Conservation (phyloP, 2,329 filamentous ascomycete species). For the Ophiostoma ips region DNA sequence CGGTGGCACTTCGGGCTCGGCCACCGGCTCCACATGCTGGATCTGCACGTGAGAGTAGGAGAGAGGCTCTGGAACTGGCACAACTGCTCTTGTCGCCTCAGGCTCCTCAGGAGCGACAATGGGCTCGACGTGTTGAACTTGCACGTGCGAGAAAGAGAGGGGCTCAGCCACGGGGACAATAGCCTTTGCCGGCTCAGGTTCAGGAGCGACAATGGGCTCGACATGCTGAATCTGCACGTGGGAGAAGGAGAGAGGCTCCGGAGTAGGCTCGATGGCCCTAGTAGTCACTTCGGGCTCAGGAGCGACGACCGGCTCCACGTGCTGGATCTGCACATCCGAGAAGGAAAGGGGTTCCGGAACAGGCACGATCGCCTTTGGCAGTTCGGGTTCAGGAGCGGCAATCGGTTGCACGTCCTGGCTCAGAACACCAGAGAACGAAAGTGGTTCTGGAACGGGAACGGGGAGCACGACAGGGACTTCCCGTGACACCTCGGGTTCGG, state of each 20-base stretch:
- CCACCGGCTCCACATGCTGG: conserved; percentile 14
- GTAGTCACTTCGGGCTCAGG: too few species aligned
- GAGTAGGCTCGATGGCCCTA: too few species aligned
- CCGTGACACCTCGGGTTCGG: neutral
- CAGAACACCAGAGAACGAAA: conserved; percentile 12
- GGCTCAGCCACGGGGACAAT: conserved; percentile 2
- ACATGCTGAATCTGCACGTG: too few species aligned
- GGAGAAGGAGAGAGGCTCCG: too few species aligned
- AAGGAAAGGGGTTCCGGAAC: conserved; percentile 23
- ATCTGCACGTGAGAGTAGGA: conserved; percentile 11
- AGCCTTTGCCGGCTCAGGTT: too few species aligned
- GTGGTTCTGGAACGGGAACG: neutral
- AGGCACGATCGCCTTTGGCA: too few species aligned
- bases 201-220: neutral
- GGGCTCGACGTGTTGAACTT: conserved; percentile 16
- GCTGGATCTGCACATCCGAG: conserved; percentile 24
- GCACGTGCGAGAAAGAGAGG: conserved; percentile 17
- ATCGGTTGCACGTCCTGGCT: conserved; percentile 30
- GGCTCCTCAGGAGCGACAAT: conserved; percentile 18
- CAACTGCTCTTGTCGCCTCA: conserved; percentile 14
- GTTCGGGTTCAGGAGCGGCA: conserved; percentile 22
- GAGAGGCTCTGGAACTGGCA: conserved; percentile 14
- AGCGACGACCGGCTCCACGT: conserved; percentile 16
- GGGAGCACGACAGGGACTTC: conserved; percentile 2
- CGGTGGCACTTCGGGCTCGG: conserved; percentile 13